Evolutionary conservation across 1,284 basidiomycete genomes (phyloP), one percentile per base, ranked within the genome.

Genomic region (Fomitiporia mediterranea): DNA sequence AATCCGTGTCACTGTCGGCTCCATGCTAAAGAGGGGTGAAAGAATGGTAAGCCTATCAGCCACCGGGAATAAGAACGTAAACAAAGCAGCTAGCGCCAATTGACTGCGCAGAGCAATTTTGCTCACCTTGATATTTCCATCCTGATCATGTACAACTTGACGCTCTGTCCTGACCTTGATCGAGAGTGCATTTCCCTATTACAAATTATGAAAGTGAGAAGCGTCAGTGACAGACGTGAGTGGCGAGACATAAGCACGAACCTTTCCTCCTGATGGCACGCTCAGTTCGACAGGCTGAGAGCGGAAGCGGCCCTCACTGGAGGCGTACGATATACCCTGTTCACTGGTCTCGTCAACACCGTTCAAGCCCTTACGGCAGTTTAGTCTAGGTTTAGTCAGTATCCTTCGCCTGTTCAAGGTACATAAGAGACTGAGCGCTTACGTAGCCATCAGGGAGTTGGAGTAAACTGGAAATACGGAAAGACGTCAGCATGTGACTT

Each of bases 131-230:
- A 43, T 23, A 30, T 42, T 46, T 17, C 32, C 48, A 19, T 53
- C 51, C 17, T 43, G 19, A 23, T 56, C 55, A 9, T 42, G 40
- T 8, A 30, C 25, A 9, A 40, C 51, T 40, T 56, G 48, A 15
- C 55, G 52, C 51, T 60, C 58, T 7, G 58, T 56, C 32, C 53
- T 55, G 25, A 60, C 58, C 44, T 60, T 60, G 40, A 60, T 56
- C 21, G 54, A 56, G 9, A 60, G 28, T 34, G 46, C 30, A n/a
- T 32, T 54, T 8, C 40, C 30, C 6, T 50, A 25, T n/a, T 32
- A 34, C 11, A 28, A 19, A 9, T 30, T 1, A 25, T n/a, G 17
- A 28, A 49, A 27, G 30, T 27, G 30, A 15, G 35, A 48, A 34
- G 21, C 8, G 19, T 39, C 25, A 47, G 25, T 32, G 28, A 15